These are phyloP conservation scores for Hortaea sp. DNA, from an alignment of 2,329 filamentous ascomycete genomes.

Conservation along the genomic window DNA sequence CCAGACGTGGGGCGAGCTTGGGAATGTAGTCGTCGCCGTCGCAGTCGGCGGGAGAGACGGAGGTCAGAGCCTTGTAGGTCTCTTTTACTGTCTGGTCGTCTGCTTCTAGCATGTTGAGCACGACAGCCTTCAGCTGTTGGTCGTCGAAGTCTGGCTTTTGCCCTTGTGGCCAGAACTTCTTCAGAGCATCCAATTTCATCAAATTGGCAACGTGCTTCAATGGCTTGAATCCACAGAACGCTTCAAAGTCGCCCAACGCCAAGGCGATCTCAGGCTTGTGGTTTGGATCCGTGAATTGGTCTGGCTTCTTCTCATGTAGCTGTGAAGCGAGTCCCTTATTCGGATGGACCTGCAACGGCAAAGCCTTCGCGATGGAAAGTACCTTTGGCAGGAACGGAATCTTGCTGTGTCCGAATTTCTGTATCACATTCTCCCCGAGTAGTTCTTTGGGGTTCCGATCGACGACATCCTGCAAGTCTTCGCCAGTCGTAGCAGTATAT, in stretches of 20 bases:
- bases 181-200: slow-evolving; percentile 46
- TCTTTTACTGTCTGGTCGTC: slow-evolving; percentile 43
- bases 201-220: slow-evolving; percentile 49
- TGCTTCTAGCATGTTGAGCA: slow-evolving; percentile 45
- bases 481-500: slow-evolving; percentile 50
- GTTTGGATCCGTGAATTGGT: slow-evolving; percentile 60
- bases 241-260: slow-evolving; percentile 60
- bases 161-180: slow-evolving; percentile 41
- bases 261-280: slow-evolving; percentile 75
- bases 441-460: slow-evolving; percentile 51
- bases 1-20: slow-evolving; percentile 54
- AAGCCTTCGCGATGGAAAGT: slow-evolving; percentile 63
- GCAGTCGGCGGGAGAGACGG: slow-evolving; percentile 40
- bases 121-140: slow-evolving; percentile 47
- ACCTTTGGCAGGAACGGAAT: slow-evolving; percentile 68
- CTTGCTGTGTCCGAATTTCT: slow-evolving; percentile 52
- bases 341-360: slow-evolving; percentile 66
- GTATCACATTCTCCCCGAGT: slow-evolving; percentile 51
- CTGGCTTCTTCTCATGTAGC: slow-evolving; percentile 54
- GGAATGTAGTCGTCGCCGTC: slow-evolving; percentile 49
- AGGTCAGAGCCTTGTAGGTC: slow-evolving; percentile 43
- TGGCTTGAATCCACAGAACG: slow-evolving; percentile 67
- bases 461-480: slow-evolving; percentile 55
- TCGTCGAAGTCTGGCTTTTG: slow-evolving; percentile 46
- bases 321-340: slow-evolving; percentile 56